Conservation (phyloP, 2,329 filamentous ascomycete genomes). For the Dactylellina leptospora region DNA sequence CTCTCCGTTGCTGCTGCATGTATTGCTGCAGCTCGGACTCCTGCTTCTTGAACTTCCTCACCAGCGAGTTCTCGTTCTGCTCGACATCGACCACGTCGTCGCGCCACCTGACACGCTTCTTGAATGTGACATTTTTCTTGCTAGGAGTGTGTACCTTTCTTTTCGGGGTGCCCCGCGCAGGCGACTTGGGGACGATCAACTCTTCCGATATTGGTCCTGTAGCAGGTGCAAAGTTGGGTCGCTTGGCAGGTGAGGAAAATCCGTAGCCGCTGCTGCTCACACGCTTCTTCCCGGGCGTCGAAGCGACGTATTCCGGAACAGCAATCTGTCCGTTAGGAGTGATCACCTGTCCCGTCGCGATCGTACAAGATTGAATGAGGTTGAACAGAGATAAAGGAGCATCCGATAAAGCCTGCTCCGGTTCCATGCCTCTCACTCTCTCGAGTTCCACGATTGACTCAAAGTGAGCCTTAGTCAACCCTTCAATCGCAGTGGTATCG, state of each 20-base stretch:
- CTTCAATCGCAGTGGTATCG: slow-evolving; percentile 80
- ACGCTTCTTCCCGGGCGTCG: slow-evolving; percentile 55
- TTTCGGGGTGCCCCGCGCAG: slow-evolving; percentile 54
- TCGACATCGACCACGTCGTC: slow-evolving; percentile 84
- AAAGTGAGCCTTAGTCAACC: slow-evolving; percentile 87
- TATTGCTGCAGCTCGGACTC: slow-evolving; percentile 68
- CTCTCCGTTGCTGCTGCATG: slow-evolving; percentile 62
- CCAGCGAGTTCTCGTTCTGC: slow-evolving; percentile 70
- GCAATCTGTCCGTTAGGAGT: slow-evolving; percentile 80
- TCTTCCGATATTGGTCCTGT: slow-evolving; percentile 51
- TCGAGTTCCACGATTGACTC: slow-evolving; percentile 85
- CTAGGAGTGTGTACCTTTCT: slow-evolving; percentile 57
- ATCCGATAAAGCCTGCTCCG: slow-evolving; percentile 80
- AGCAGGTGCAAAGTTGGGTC: slow-evolving; percentile 34
- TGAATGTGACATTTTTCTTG: slow-evolving; percentile 67
- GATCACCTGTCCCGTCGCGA: slow-evolving; percentile 81
- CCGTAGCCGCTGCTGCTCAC: slow-evolving; percentile 39
- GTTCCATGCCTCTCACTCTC: slow-evolving; percentile 81
- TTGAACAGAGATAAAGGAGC: slow-evolving; percentile 80
- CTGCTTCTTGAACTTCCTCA: slow-evolving; percentile 82
- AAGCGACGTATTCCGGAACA: slow-evolving; percentile 57
- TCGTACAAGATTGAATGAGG: slow-evolving; percentile 78
- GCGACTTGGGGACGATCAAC: slow-evolving; percentile 62
- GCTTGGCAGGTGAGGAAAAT: slow-evolving; percentile 56
- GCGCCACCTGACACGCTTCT: slow-evolving; percentile 87